Percentiles rank a stretch among this genome's conserved stretches.
These are phyloP conservation scores for Penicillium simplicissimum DNA, from an alignment of 495 filamentous ascomycete genomes.

Conservation along the genomic window DNA sequence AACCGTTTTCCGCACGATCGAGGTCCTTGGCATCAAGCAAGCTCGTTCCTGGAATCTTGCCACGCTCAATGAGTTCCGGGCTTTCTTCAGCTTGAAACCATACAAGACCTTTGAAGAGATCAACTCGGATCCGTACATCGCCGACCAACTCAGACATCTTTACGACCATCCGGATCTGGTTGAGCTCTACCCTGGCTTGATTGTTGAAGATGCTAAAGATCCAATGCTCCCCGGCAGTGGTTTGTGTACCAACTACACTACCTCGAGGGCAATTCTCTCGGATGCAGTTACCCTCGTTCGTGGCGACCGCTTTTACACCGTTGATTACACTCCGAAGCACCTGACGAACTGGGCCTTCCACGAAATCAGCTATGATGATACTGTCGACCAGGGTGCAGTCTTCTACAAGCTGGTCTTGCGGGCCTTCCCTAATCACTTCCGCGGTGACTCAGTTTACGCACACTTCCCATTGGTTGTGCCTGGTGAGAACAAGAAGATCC, in stretches of 20 bases:
- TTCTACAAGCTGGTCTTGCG: slow-evolving; percentile 62
- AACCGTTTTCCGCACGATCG: slow-evolving; percentile 67
- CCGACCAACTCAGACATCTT: slow-evolving; percentile 67
- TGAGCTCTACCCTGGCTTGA: slow-evolving; percentile 79
- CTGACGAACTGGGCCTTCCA: slow-evolving; percentile 80
- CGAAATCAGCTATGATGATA: slow-evolving; percentile 49
- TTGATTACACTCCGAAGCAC: slow-evolving; percentile 68
- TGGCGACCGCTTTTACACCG: slow-evolving; percentile 84
- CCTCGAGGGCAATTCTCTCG: slow-evolving; percentile 78
- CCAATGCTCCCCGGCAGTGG: slow-evolving; percentile 76
- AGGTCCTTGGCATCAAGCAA: slow-evolving; percentile 85
- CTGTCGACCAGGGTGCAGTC: slow-evolving; percentile 57
- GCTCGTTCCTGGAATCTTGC: slow-evolving; percentile 80
- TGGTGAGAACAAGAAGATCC: slow-evolving; percentile 51
- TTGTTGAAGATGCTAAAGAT: slow-evolving; percentile 77
- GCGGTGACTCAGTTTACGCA: slow-evolving; percentile 56
- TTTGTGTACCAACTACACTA: slow-evolving; percentile 78
- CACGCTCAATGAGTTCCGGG: slow-evolving; percentile 83
- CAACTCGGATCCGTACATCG: slow-evolving; percentile 74
- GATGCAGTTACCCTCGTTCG: slow-evolving; percentile 86
- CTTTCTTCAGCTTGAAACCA: slow-evolving; percentile 73
- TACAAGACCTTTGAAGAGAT: slow-evolving; percentile 83
- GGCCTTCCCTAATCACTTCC: slow-evolving; percentile 61
- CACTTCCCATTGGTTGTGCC: slow-evolving; percentile 63
- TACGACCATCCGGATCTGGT: slow-evolving; percentile 81